Evolutionary conservation across 73 alveolate species (phyloP).

Genomic region (Paramecium bursaria): DNA sequence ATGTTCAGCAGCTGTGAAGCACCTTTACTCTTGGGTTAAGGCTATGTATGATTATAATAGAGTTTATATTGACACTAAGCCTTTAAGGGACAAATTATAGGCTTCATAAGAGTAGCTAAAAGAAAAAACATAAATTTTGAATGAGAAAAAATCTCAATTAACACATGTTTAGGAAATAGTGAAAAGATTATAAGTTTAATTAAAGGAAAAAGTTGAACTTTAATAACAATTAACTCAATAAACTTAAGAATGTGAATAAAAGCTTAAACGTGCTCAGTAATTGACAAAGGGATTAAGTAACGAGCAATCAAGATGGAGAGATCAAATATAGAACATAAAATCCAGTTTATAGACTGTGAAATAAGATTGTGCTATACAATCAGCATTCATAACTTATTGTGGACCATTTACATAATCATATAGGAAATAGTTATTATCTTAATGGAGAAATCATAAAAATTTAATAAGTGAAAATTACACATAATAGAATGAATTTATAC

Average conservation of each 20-base stretch:
- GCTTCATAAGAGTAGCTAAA: conserved; percentile 15
- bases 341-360: conserved; percentile 40
- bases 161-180: conserved; percentile 16
- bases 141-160: conserved; percentile 48
- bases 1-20: conserved; percentile 60
- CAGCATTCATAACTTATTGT: conserved; percentile 55
- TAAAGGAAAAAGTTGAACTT: conserved; percentile 14
- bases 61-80: conserved; percentile 57
- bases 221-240: conserved; percentile 8
- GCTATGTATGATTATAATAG: conserved; percentile 69
- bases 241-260: conserved; percentile 61
- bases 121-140: conserved; percentile 32
- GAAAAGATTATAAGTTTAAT: neutral
- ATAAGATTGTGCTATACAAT: conserved; percentile 50
- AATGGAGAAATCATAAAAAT: neutral
- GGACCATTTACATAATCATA: conserved; percentile 49
- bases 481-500: neutral
- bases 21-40: conserved; percentile 63
- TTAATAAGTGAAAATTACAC: neutral
- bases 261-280: conserved; percentile 53
- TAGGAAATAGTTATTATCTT: conserved; percentile 34
- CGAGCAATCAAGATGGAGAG: conserved; percentile 60
- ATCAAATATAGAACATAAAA: conserved; percentile 25
- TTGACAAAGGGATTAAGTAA: conserved; percentile 61
- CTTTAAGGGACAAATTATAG: conserved; percentile 58